phyloP scores from a whole-genome alignment of 257 asterid genomes.

The Eustoma russellianum region DNA sequence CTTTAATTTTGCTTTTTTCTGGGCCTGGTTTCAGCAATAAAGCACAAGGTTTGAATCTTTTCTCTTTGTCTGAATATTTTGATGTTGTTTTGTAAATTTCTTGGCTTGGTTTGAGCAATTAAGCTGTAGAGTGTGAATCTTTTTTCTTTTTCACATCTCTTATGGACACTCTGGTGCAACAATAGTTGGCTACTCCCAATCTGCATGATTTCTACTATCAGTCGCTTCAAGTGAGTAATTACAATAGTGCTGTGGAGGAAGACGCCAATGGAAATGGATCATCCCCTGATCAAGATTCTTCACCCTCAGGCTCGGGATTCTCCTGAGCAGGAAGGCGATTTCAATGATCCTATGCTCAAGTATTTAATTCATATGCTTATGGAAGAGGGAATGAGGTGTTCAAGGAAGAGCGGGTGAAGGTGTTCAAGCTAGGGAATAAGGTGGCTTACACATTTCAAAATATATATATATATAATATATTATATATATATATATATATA shows the following conservation, averaged over 20 bases:
- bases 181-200: constrained; percentile 4
- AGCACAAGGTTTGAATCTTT: neutral
- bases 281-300: neutral
- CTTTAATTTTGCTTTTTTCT: neutral
- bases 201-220: neutral
- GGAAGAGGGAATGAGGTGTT: no score
- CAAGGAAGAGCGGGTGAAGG: no score
- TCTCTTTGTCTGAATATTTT: neutral
- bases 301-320: constrained; percentile 5
- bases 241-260: neutral
- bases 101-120: no score
- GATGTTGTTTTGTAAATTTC: no score
- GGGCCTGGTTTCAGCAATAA: neutral
- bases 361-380: constrained; percentile 53
- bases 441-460: no score
- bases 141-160: neutral
- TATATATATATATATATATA: no score
- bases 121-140: neutral
- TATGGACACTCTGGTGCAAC: constrained; percentile 5
- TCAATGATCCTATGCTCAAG: constrained; percentile 43
- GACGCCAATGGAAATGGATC: neutral
- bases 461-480: no score
- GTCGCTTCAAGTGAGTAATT: neutral
- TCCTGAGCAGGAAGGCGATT: constrained; percentile 35
- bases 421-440: no score